Evolutionary conservation across 495 filamentous ascomycete species (phyloP).

Genomic region (Pseudevernia furfuracea): DNA sequence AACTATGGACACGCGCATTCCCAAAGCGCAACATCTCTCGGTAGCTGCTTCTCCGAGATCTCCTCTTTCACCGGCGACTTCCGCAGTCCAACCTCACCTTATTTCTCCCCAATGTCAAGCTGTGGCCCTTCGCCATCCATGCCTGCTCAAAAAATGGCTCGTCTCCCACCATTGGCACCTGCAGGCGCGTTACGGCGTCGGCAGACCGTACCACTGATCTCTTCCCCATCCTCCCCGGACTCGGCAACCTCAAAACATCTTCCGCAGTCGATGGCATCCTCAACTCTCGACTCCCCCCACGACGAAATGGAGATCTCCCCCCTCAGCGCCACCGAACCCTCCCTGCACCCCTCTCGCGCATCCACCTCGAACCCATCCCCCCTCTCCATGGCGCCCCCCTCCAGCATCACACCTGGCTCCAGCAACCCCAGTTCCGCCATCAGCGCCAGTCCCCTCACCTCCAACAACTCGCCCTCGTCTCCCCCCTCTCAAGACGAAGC

Average conservation of each 20-base stretch:
- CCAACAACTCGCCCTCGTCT: slow-evolving; percentile 30
- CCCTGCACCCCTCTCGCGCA: slow-evolving; percentile 16
- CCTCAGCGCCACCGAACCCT: slow-evolving; percentile 46
- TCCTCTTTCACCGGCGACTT: slow-evolving; percentile 67
- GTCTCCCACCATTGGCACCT: slow-evolving; percentile 48
- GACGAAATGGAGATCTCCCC: slow-evolving; percentile 45
- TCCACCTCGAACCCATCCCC: slow-evolving; percentile 35
- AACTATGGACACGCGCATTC: slow-evolving; percentile 52
- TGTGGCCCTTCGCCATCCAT: slow-evolving; percentile 56
- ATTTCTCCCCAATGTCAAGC: slow-evolving; percentile 72
- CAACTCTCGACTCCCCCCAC: slow-evolving; percentile 64
- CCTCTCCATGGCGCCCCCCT: slow-evolving; percentile 46
- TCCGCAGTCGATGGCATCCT: slow-evolving; percentile 48
- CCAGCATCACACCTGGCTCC: slow-evolving; percentile 12
- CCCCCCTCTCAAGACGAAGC: slow-evolving; percentile 89
- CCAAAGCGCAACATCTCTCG: slow-evolving; percentile 51
- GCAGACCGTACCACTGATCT: slow-evolving; percentile 77
- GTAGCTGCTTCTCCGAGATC: slow-evolving; percentile 46
- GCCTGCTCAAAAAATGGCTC: slow-evolving; percentile 51
- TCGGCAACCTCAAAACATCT: slow-evolving; percentile 57
- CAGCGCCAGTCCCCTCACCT: slow-evolving; percentile 38
- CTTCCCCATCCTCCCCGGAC: slow-evolving; percentile 61
- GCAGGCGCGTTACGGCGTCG: slow-evolving; percentile 67
- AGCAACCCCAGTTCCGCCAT: slow-evolving; percentile 21
- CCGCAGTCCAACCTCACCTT: slow-evolving; percentile 78